Evolutionary conservation across 345 rosid genomes (phyloP).

Genomic region (Gossypium stocksii): DNA sequence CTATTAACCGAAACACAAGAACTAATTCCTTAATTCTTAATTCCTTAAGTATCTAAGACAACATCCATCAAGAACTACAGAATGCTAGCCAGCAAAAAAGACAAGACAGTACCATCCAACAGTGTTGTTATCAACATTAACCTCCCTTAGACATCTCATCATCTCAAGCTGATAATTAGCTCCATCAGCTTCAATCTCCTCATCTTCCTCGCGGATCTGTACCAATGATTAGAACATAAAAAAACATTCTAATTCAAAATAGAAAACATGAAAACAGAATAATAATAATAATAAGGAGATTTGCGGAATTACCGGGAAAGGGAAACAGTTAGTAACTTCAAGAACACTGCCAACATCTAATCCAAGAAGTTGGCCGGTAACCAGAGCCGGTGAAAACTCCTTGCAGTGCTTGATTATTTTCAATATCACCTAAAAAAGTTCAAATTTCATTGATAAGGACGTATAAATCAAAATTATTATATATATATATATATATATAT

Average conservation of each 20-base stretch:
- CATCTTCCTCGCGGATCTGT: constrained; percentile 86
- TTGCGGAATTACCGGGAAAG: constrained; percentile 65
- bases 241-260: not conserved
- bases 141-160: constrained; percentile 99
- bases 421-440: constrained; percentile 53
- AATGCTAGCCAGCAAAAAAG: not conserved
- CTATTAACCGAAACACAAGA: too few relatives aligned
- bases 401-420: constrained; percentile 98
- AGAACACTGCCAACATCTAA: constrained; percentile 98
- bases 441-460: not conserved
- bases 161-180: constrained; percentile 99
- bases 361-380: constrained; percentile 97
- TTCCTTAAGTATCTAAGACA: not conserved
- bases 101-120: constrained; percentile 73
- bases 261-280: not conserved
- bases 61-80: not conserved
- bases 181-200: constrained; percentile 97
- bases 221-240: not conserved
- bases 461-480: not conserved
- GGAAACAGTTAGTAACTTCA: constrained; percentile 98
- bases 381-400: constrained; percentile 89
- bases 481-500: not conserved
- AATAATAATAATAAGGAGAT: not conserved
- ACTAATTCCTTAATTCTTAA: too few relatives aligned
- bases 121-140: constrained; percentile 96